Base-by-base conservation (phyloP, 495 filamentous ascomycete genomes). In the Neurospora tetrasperma region DNA sequence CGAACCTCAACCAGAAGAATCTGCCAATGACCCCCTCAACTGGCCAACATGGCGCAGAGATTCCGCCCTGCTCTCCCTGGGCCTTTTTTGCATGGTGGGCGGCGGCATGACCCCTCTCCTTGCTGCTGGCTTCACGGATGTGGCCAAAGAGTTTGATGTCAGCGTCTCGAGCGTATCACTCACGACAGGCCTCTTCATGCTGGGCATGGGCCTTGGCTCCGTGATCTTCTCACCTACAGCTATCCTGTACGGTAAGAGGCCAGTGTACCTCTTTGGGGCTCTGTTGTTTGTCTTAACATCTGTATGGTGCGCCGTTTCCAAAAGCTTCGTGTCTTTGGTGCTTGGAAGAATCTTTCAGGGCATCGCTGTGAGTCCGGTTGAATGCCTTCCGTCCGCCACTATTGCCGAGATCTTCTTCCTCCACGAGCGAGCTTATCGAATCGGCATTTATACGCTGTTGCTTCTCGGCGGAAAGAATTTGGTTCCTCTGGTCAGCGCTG, bases 331-430 rank as follows among this genome's bases (percentile, higher is more conserved):
- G 5, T 97, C 93, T 40, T 82, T 99, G 48, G 85, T 97, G 1
- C 76, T 96, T 20, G 96, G 93, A 35, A 88, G 96, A 42, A 89
- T 99, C 66, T 88, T 98, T 72, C 92, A 94, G 80, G 96, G 96
- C 12, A 84, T 98, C 44, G 91, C 94, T 0, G 92, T 98, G 48
- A 93, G 90, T 71, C 93, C 94, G 0, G 93, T 96, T n/a, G 96
- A 99, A 81, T 95, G 93, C 76, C 86, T 99, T 69, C 96, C 96
- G 0, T 97, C 94, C 4, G 96, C 96, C 14, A 97, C 94, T 1
- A 94, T 98, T 74, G 94, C 94, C 9, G 96, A 99, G 80, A 98
- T 98, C 74, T 99, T 93, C 84, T 98, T 97, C 78, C 84, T 98
- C 20, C 96, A 98, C 74, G 96, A 98, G 82, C 86, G 95, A 54